Base-by-base conservation (phyloP, 2,329 filamentous ascomycete species). In the Botrytis medusae region DNA sequence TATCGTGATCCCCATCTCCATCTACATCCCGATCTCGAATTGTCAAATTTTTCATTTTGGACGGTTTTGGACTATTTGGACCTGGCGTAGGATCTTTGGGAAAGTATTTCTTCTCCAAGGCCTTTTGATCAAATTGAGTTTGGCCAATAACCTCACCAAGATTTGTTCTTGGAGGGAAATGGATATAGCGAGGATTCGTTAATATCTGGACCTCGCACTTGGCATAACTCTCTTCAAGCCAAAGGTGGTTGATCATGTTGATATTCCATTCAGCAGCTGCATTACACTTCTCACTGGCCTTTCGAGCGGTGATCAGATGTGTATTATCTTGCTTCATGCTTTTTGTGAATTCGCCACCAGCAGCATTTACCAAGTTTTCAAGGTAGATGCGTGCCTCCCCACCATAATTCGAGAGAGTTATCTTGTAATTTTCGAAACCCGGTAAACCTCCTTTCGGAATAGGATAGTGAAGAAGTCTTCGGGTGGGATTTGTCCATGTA, bases 211-310 rank as follows among this genome's bases (percentile, higher is more conserved):
- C 85, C 79, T 92, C 88, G 84, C 94, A 97, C 81, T 92, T 94
- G 2, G 95, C 94, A 80, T 98, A 99, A 82, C 94, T 97, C 80
- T 99, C 96, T 82, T 99, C 96, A 63, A 99, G 87, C 96, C 96
- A 99, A 0, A 99, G 86, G 81, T 99, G 96, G 81, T 98, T 99
- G 78, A 97, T 86, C 78, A 97, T 92, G 73, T 94, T 85, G 72
- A 98, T 91, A 71, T 92, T 92, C 96, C 96, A 99, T 83, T 98
- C 96, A 75, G 90, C 89, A 0, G 96, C 96, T 1, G 96, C 96
- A 54, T 92, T 91, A 81, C 93, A 98, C 83, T 99, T 99, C 80
- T 98, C 96, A 79, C 95, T 97, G 73, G 90, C 90, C 74, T 91
- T 90, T 78, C 97, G 92, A 7, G 96, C 96, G 0, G 95, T 97